A percentile compares a stretch with the other conserved stretches of the same genome.
Conservation (phyloP, 164 flowering plant genomes). For the Santalum album region DNA sequence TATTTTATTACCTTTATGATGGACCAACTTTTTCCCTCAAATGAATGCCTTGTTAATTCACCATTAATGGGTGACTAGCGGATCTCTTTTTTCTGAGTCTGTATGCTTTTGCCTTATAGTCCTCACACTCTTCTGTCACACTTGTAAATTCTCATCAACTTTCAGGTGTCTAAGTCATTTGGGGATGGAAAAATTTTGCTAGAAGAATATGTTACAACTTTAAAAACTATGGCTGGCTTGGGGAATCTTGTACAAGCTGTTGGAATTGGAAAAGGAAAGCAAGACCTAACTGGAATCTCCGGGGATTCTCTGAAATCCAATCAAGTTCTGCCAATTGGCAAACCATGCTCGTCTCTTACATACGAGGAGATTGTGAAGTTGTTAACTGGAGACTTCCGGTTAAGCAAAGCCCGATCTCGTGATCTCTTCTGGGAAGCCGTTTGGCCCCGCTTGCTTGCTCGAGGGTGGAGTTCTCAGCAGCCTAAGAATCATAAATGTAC, state of each 20-base stretch:
- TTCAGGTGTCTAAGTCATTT: slow-evolving; percentile 14
- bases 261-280: slow-evolving; percentile 24
- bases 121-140: too few relatives aligned
- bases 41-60: too few relatives aligned
- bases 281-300: slow-evolving; percentile 19
- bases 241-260: slow-evolving; percentile 17
- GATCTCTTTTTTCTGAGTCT: too few relatives aligned
- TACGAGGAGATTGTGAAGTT: slow-evolving; percentile 16
- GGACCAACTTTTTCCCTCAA: too few relatives aligned
- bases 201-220: slow-evolving; percentile 21
- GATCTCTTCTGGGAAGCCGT: slow-evolving; percentile 38
- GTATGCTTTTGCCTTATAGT: too few relatives aligned
- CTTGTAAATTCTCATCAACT: too few relatives aligned
- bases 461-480: slow-evolving; percentile 39
- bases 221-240: slow-evolving; percentile 19
- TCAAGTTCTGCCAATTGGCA: slow-evolving; percentile 15
- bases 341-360: slow-evolving; percentile 25
- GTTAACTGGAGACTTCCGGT: slow-evolving; percentile 17
- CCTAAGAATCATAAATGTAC: slow-evolving; percentile 12
- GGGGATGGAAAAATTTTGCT: slow-evolving; percentile 17
- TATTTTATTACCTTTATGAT: too few relatives aligned
- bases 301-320: slow-evolving; percentile 14
- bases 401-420: slow-evolving; percentile 25
- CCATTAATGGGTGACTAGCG: too few relatives aligned
- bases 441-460: slow-evolving; percentile 34